phyloP scores from a whole-genome alignment of 176 grass and related monocot genomes.

The Areca catechu region DNA sequence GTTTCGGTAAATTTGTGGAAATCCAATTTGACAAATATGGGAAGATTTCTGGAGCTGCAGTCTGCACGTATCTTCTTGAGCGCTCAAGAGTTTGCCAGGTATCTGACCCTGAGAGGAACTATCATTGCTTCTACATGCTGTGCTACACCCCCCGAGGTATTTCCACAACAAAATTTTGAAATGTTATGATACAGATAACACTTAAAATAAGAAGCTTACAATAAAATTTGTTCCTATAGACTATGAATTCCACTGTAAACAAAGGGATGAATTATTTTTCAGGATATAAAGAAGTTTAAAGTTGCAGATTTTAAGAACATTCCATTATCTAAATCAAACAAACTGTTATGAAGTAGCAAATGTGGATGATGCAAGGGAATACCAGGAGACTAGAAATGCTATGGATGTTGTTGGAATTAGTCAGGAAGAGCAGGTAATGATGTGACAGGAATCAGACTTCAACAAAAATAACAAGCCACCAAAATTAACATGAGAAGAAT shows the following conservation, averaged over 20 bases:
- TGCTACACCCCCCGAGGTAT: slow-evolving; percentile 76
- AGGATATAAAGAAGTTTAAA: slow-evolving; percentile 85
- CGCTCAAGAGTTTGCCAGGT: slow-evolving; percentile 84
- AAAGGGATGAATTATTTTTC: slow-evolving; percentile 1
- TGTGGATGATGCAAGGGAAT: too few relatives aligned
- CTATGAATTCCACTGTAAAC: too few relatives aligned
- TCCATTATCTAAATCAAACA: slow-evolving; percentile 92
- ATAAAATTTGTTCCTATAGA: too few relatives aligned
- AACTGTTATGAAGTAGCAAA: slow-evolving; percentile 77
- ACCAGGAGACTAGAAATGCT: slow-evolving; percentile 79
- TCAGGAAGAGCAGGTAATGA: slow-evolving; percentile 75
- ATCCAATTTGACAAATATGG: slow-evolving; percentile 90
- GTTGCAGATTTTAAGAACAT: slow-evolving; percentile 58
- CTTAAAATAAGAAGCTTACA: too few relatives aligned
- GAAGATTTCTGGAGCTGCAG: slow-evolving; percentile 87
- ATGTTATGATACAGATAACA: too few relatives aligned
- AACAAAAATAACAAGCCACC: neutral
- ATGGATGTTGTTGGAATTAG: slow-evolving; percentile 91
- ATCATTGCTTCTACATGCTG: slow-evolving; percentile 98
- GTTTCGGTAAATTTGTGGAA: slow-evolving; percentile 96
- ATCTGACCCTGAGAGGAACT: slow-evolving; percentile 88
- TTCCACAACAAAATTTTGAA: neutral
- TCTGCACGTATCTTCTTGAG: slow-evolving; percentile 78
- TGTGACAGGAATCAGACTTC: neutral
- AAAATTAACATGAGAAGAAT: neutral